phyloP scores from a whole-genome alignment of 73 alveolate genomes.

The Paramecium bursaria region DNA sequence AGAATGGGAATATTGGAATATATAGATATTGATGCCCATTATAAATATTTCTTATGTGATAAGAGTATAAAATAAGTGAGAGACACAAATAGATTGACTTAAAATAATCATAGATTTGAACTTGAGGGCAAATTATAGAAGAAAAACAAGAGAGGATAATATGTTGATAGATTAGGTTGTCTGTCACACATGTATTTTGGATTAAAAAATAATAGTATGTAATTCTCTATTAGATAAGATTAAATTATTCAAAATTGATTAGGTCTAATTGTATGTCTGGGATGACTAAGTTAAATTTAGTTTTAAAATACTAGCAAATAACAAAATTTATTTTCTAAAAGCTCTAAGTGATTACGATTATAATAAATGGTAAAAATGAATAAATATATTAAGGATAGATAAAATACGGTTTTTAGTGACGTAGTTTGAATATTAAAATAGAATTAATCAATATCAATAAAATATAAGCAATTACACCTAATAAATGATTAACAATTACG shows the following conservation, averaged over 20 bases:
- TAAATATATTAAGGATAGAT: background rate
- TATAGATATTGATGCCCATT: background rate
- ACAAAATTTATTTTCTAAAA: too few relatives aligned
- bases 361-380: background rate
- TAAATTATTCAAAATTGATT: background rate
- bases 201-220: background rate
- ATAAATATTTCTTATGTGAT: background rate
- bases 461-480: background rate
- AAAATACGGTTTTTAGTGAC: background rate
- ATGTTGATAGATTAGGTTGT: background rate
- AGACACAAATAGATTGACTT: too few relatives aligned
- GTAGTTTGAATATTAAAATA: background rate
- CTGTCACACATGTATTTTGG: background rate
- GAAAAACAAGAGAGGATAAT: background rate
- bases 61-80: too few relatives aligned
- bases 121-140: background rate
- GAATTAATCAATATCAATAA: too few relatives aligned
- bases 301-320: background rate
- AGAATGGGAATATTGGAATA: background rate
- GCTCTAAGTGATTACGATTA: background rate
- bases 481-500: background rate
- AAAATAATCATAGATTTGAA: too few relatives aligned
- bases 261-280: background rate
- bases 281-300: background rate
- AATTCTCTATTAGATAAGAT: background rate